Evolutionary conservation across 805 yeast genomes (phyloP).

Genomic region (Millerozyma acaciae): DNA sequence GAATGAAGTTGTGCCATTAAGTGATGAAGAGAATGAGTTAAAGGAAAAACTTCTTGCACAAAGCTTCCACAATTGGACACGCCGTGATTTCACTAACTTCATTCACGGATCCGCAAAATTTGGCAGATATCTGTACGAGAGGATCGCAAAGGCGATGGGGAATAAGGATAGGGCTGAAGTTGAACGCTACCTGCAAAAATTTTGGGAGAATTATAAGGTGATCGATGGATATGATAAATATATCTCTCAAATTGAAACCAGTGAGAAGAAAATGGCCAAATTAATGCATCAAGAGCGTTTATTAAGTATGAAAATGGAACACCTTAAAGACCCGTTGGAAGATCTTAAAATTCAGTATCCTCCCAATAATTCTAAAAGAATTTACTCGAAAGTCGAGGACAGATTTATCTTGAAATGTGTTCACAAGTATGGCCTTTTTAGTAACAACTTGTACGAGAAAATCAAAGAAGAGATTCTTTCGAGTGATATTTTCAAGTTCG

Average conservation of each 20-base stretch:
- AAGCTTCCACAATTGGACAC: constrained; percentile 67
- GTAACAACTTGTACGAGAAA: constrained; percentile 57
- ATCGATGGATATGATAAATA: constrained; percentile 73
- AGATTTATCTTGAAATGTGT: constrained; percentile 59
- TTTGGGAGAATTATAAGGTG: constrained; percentile 58
- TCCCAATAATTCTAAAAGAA: constrained; percentile 76
- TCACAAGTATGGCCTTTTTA: constrained; percentile 60
- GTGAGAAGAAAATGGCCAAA: constrained; percentile 63
- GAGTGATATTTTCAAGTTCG: constrained; percentile 62
- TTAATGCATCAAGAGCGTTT: constrained; percentile 52
- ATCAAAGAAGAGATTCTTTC: constrained; percentile 60
- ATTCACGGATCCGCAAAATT: constrained; percentile 65
- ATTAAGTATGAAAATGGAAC: constrained; percentile 50
- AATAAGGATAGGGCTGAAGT: constrained; percentile 60
- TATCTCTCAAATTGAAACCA: constrained; percentile 64
- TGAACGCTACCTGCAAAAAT: constrained; percentile 50
- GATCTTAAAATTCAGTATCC: constrained; percentile 68
- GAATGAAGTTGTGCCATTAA: constrained; percentile 53
- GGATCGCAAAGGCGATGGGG: constrained; percentile 53
- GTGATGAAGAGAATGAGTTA: constrained; percentile 54
- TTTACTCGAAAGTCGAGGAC: constrained; percentile 68
- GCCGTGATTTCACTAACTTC: constrained; percentile 70
- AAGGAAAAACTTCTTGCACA: constrained; percentile 52
- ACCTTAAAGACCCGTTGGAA: constrained; percentile 55
- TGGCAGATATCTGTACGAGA: constrained; percentile 51